Conservation (phyloP, 164 flowering plant genomes). For the Akebia trifoliata region DNA sequence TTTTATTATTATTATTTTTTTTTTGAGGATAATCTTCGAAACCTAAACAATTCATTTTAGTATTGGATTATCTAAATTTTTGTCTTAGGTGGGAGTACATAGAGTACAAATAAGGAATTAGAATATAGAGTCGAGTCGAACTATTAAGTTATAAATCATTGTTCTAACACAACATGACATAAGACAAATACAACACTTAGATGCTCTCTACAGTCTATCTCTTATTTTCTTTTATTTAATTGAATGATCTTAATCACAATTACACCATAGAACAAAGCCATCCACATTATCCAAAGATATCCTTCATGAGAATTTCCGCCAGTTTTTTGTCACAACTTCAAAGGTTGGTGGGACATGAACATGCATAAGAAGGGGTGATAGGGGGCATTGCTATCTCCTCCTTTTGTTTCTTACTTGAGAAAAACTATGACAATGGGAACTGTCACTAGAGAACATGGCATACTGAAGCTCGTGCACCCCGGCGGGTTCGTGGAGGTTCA, state of each 20-base stretch:
- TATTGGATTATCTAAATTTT: no score
- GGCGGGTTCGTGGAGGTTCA: slow-evolving; percentile 43
- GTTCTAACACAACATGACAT: background rate
- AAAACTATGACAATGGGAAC: slow-evolving; percentile 19
- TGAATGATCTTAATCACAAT: slow-evolving; percentile 1
- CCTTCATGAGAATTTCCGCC: slow-evolving; percentile 8
- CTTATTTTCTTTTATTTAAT: background rate
- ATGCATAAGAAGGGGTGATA: slow-evolving; percentile 9
- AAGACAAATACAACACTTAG: slow-evolving; percentile 3
- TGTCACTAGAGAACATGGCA: slow-evolving; percentile 18
- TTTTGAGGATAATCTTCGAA: no score
- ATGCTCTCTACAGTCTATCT: slow-evolving; percentile 6
- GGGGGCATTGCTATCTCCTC: slow-evolving; percentile 8
- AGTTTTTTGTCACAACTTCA: slow-evolving; percentile 7
- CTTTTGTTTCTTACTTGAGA: background rate
- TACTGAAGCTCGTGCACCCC: slow-evolving; percentile 52
- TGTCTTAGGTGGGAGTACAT: no score
- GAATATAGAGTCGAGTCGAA: no score
- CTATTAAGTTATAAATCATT: no score
- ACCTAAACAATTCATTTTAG: no score
- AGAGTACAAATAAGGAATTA: no score
- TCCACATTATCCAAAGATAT: slow-evolving; percentile 2
- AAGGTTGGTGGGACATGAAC: background rate
- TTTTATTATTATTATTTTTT: no score
- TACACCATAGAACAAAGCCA: slow-evolving; percentile 3